phyloP scores from a whole-genome alignment of 2,329 filamentous ascomycete species.

The Verticillium longisporum region DNA sequence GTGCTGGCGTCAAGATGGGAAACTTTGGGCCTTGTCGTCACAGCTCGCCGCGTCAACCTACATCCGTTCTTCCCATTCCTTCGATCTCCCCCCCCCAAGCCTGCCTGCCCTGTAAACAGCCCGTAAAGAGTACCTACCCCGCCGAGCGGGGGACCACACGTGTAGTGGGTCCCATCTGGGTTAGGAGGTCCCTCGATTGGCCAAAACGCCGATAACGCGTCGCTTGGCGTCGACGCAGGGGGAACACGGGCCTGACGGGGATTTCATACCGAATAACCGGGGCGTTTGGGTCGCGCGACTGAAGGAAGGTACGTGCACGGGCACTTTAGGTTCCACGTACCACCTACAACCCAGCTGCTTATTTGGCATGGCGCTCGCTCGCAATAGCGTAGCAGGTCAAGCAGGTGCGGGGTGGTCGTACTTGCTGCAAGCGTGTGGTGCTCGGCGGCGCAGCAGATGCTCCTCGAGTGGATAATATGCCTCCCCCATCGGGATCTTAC shows the following conservation, averaged over 20 bases:
- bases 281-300: not conserved
- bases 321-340: no score
- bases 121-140: not conserved
- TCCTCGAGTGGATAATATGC: not conserved
- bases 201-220: not conserved
- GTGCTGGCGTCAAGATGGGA: not conserved
- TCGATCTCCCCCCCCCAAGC: not conserved
- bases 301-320: not conserved
- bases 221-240: not conserved
- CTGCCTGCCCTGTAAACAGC: not conserved
- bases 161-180: not conserved
- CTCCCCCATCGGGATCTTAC: not conserved
- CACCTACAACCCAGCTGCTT: no score
- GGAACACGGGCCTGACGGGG: not conserved
- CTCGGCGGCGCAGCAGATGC: no score
- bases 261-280: not conserved
- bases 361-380: no score
- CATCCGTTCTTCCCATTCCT: no score
- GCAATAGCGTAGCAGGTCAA: no score
- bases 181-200: not conserved
- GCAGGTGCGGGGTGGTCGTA: no score
- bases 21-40: not conserved
- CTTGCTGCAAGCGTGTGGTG: not conserved
- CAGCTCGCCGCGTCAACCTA: not conserved
- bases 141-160: not conserved